phyloP scores from a whole-genome alignment of 2,329 filamentous ascomycete genomes.

The Macrophomina phaseolina region DNA sequence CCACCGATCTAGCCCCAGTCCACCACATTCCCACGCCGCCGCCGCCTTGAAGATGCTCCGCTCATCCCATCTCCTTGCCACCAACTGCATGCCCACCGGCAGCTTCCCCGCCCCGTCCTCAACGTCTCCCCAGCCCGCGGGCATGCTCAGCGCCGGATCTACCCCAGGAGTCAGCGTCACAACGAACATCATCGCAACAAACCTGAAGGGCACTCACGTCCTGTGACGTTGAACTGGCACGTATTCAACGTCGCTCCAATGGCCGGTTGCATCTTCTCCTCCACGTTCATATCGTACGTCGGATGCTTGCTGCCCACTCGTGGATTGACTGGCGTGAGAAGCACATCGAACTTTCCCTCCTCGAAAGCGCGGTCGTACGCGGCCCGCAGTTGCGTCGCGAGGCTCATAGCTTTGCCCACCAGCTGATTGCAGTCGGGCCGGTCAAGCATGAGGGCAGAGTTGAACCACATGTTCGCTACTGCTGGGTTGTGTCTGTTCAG shows the following conservation, averaged over 20 bases:
- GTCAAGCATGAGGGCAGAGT: conserved; percentile 40
- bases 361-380: conserved; percentile 55
- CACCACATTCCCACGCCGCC: conserved; percentile 43
- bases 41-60: conserved; percentile 42
- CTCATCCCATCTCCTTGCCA: conserved; percentile 44
- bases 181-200: background rate
- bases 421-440: conserved; percentile 38
- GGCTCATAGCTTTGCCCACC: conserved; percentile 54
- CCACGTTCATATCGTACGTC: conserved; percentile 39
- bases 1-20: conserved; percentile 35
- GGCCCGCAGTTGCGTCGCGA: conserved; percentile 53
- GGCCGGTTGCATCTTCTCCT: conserved; percentile 51
- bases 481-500: conserved; percentile 53
- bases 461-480: conserved; percentile 53
- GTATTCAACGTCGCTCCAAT: conserved; percentile 54
- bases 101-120: conserved; percentile 35
- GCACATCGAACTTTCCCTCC: conserved; percentile 49
- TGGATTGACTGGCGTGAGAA: conserved; percentile 56
- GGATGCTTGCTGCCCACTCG: conserved; percentile 53
- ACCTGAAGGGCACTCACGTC: conserved; percentile 36
- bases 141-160: conserved; percentile 56
- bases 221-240: conserved; percentile 57
- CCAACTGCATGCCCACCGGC: conserved; percentile 46
- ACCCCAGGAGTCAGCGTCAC: background rate
- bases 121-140: conserved; percentile 43